Base-by-base conservation (phyloP, 108 stramenopile species). In the Cylindrotheca fusiformis region DNA sequence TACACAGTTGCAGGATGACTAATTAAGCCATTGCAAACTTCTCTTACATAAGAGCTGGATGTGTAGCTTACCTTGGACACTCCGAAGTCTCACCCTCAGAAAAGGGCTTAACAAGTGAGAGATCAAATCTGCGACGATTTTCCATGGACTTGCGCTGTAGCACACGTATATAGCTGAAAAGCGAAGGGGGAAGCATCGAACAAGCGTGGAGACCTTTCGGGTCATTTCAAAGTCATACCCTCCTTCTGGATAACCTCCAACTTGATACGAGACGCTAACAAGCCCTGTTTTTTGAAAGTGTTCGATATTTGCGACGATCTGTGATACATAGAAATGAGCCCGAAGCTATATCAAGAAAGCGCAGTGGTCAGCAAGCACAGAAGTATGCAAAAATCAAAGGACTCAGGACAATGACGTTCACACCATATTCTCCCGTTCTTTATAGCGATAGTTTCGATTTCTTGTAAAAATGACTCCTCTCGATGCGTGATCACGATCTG, bases 141-240 rank as follows among this genome's bases (percentile, higher is more conserved):
- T 58, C 57, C 57, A 58, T 20, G 32, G 36, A 8, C 19, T 18
- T 2, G 10, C 4, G 17, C 32, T 36, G 28, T 28, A 58, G 33
- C 57, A 58, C 2, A 41, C 3, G 20, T 58, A 58, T 4, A 33
- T 41, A 2, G 36, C 36, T 12, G 36, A 58, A 41, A 58, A 41
- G 2, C 57, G 32, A 21, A 58, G 10, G 3, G 57, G 57, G 19
- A 58, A 6, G 21, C 22, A 21, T 10, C 44, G 22, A 6, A 33
- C 57, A 22, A 58, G 36, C 25, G 33, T 32, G 28, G 4, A 24
- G 4, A 58, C 33, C 2, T 58, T 5, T 2, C 57, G 32, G 8
- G 57, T 58, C 57, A 58, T 3, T 20, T 58, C 57, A 58, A 41
- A 41, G 22, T 58, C 57, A 21, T 41, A 58, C 21, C 33, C 33